These are phyloP conservation scores for Yamadazyma aaseri DNA, from an alignment of 1,139 yeast genomes.

Conservation along the genomic window DNA sequence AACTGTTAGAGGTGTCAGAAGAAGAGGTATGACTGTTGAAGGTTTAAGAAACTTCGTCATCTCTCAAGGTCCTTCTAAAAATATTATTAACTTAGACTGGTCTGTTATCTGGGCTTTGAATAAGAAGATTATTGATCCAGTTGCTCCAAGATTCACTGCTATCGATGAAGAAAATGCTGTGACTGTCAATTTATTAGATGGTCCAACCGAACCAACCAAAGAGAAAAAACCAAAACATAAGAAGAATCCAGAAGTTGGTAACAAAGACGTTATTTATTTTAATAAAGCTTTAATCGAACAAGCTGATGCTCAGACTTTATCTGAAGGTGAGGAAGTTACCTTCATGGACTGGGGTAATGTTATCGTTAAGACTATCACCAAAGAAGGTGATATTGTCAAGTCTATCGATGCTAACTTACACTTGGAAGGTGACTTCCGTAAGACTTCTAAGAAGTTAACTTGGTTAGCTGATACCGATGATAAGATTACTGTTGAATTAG, in stretches of 20 bases:
- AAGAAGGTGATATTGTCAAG: slow-evolving; percentile 54
- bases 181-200: slow-evolving; percentile 63
- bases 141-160: slow-evolving; percentile 94
- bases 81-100: slow-evolving; percentile 96
- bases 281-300: slow-evolving; percentile 76
- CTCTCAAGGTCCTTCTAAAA: slow-evolving; percentile 96
- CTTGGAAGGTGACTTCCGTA: slow-evolving; percentile 96
- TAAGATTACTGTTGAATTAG: slow-evolving; percentile 69
- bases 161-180: slow-evolving; percentile 62
- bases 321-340: slow-evolving; percentile 82
- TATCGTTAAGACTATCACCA: slow-evolving; percentile 69
- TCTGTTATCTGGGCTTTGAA: slow-evolving; percentile 94
- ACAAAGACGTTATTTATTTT: slow-evolving; percentile 70
- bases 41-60: slow-evolving; percentile 90
- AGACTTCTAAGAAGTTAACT: slow-evolving; percentile 91
- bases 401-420: slow-evolving; percentile 78
- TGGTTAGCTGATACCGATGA: slow-evolving; percentile 90
- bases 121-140: slow-evolving; percentile 93
- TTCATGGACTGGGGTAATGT: slow-evolving; percentile 99
- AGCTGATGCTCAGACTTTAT: slow-evolving; percentile 77
- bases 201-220: slow-evolving; percentile 57
- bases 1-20: slow-evolving; percentile 96
- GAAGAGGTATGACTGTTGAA: slow-evolving; percentile 99
- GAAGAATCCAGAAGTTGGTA: slow-evolving; percentile 91
- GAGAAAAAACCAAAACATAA: slow-evolving; percentile 92